Conservation (phyloP, 2,329 filamentous ascomycete genomes). For the Drechmeria coniospora region DNA sequence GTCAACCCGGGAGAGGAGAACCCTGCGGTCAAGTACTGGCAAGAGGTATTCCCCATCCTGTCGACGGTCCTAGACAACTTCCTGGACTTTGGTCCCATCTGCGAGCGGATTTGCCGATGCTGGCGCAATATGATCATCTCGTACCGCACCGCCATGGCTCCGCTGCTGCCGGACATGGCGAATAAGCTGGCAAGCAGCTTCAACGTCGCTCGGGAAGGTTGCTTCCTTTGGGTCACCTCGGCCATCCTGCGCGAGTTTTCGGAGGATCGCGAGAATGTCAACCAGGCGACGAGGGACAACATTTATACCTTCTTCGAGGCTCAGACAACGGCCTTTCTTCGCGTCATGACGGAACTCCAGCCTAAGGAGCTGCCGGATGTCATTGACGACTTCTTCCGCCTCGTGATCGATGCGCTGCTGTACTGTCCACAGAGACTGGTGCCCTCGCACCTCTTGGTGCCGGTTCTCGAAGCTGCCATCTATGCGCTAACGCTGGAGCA, state of each 20-base stretch:
- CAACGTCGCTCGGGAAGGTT: constrained; percentile 72
- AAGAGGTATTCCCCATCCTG: constrained; percentile 80
- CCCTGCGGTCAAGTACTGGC: constrained; percentile 89
- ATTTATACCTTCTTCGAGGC: constrained; percentile 94
- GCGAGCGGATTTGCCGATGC: constrained; percentile 85
- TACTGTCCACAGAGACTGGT: constrained; percentile 83
- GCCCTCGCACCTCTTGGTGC: constrained; percentile 59
- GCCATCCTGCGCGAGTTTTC: constrained; percentile 93
- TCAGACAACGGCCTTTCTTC: constrained; percentile 78
- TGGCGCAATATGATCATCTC: constrained; percentile 97
- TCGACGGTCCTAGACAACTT: constrained; percentile 81
- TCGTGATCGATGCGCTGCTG: constrained; percentile 78
- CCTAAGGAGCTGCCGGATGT: constrained; percentile 61
- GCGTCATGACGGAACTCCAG: constrained; percentile 73
- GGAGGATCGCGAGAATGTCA: constrained; percentile 73
- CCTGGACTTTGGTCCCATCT: constrained; percentile 69
- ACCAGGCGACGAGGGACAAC: constrained; percentile 63
- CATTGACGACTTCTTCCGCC: constrained; percentile 92
- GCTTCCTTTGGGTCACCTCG: constrained; percentile 96
- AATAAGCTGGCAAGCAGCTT: constrained; percentile 82
- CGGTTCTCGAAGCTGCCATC: constrained; percentile 76
- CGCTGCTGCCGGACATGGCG: constrained; percentile 70
- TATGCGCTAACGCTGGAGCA: constrained; percentile 81
- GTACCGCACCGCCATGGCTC: constrained; percentile 77
- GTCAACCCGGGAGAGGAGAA: constrained; percentile 59